These are phyloP conservation scores for Citrullus colocynthis DNA, from an alignment of 306 rosid genomes.

Conservation along the genomic window DNA sequence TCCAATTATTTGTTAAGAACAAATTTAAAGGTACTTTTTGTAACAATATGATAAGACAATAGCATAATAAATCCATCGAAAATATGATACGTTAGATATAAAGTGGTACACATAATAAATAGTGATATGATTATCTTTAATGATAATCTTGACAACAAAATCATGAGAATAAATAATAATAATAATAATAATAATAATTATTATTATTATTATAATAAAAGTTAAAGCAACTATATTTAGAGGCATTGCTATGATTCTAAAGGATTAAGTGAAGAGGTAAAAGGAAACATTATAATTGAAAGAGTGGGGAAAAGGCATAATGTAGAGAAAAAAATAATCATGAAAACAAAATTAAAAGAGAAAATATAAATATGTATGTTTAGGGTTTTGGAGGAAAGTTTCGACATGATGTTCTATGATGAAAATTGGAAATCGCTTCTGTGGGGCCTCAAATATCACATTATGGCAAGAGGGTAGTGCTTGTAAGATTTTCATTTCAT, in stretches of 20 bases:
- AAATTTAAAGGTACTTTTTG: neutral
- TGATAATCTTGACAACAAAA: neutral
- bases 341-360: neutral
- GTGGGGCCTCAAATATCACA: neutral
- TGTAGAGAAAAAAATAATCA: neutral
- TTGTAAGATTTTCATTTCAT: neutral
- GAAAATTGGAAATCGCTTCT: neutral
- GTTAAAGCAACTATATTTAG: neutral
- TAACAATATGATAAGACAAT: neutral
- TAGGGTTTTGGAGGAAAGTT: neutral
- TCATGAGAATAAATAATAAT: neutral
- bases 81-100: neutral
- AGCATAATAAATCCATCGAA: neutral
- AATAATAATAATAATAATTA: neutral
- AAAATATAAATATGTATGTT: neutral
- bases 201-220: neutral
- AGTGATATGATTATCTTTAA: too few species aligned
- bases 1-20: neutral
- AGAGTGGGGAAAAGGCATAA: neutral
- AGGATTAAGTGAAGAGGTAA: neutral
- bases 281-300: slow-evolving; percentile 3
- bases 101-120: too few species aligned
- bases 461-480: neutral
- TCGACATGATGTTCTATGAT: neutral
- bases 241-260: neutral